These are phyloP conservation scores for Ascoidea rubescens DNA, from an alignment of 805 yeast genomes.

Conservation along the genomic window DNA sequence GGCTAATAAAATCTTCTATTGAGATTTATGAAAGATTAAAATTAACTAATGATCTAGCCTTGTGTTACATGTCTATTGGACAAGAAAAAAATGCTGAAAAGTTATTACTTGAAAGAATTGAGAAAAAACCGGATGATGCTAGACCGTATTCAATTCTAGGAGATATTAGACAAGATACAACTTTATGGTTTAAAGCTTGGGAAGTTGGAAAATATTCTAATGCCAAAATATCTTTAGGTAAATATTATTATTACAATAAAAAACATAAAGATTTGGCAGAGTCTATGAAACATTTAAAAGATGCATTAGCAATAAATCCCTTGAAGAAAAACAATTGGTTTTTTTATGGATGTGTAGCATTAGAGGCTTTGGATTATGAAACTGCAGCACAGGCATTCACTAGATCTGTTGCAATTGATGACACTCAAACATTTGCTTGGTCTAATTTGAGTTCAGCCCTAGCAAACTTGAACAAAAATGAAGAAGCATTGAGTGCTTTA, in stretches of 20 bases:
- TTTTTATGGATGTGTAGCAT: conserved; percentile 80
- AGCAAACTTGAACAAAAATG: conserved; percentile 43
- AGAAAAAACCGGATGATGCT: conserved; percentile 55
- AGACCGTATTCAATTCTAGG: conserved; percentile 77
- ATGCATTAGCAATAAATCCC: conserved; percentile 62
- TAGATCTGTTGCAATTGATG: conserved; percentile 78
- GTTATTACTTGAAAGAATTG: conserved; percentile 40
- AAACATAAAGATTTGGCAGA: conserved; percentile 29
- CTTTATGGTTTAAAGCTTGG: conserved; percentile 81
- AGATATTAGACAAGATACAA: conserved; percentile 67
- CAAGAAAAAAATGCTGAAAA: conserved; percentile 52
- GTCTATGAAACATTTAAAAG: conserved; percentile 58
- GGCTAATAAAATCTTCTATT: conserved; percentile 74
- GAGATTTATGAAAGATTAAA: conserved; percentile 75
- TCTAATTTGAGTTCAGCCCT: conserved; percentile 79
- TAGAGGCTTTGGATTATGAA: conserved; percentile 57
- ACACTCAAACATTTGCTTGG: conserved; percentile 75
- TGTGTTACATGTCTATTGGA: conserved; percentile 82
- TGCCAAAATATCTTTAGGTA: conserved; percentile 76
- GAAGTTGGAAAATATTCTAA: conserved; percentile 64
- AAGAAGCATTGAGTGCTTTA: conserved; percentile 77
- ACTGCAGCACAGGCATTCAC: conserved; percentile 87
- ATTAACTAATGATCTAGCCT: conserved; percentile 70
- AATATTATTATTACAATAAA: conserved; percentile 58
- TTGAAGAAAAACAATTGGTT: conserved; percentile 76